Conservation (phyloP, 2,329 filamentous ascomycete species). For the Penicillium hordei region DNA sequence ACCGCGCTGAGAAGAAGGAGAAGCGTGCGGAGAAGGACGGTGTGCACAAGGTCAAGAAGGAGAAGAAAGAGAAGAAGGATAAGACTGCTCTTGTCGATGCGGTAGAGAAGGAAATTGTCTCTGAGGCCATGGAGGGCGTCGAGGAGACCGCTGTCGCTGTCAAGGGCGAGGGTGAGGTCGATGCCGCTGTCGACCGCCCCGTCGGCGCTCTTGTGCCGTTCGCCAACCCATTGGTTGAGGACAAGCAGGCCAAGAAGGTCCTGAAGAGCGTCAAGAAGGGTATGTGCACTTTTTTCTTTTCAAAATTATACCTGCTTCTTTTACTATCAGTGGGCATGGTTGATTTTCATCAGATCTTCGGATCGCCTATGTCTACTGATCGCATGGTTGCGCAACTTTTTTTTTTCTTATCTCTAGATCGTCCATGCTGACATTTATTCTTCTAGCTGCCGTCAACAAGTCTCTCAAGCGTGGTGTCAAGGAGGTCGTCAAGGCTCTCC, state of each 20-base stretch:
- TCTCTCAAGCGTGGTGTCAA: slow-evolving; percentile 97
- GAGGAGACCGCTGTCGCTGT: slow-evolving; percentile 30
- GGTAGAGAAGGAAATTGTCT: slow-evolving; percentile 42
- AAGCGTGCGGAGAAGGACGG: slow-evolving; percentile 50
- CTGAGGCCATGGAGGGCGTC: slow-evolving; percentile 38
- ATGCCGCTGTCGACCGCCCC: slow-evolving; percentile 36
- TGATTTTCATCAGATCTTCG: neutral
- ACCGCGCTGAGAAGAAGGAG: slow-evolving; percentile 44
- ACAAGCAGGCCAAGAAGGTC: slow-evolving; percentile 53
- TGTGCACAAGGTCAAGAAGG: slow-evolving; percentile 48
- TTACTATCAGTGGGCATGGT: neutral
- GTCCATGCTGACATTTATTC: slow-evolving; percentile 19
- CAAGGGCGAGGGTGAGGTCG: slow-evolving; percentile 28
- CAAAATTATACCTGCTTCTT: neutral
- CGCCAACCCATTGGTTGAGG: slow-evolving; percentile 51
- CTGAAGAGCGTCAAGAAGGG: slow-evolving; percentile 55
- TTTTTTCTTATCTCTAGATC: slow-evolving; percentile 4
- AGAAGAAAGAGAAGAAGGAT: slow-evolving; percentile 49
- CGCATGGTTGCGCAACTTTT: neutral
- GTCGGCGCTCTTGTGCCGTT: slow-evolving; percentile 52
- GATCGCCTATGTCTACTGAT: neutral
- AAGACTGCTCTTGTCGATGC: slow-evolving; percentile 40
- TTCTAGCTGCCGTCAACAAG: slow-evolving; percentile 85
- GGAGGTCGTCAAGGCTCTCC: slow-evolving; percentile 96
- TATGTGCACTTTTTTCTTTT: slow-evolving; percentile 25